phyloP scores from a whole-genome alignment of 352 stramenopile species.

The Halophytophthora batemanensis region DNA sequence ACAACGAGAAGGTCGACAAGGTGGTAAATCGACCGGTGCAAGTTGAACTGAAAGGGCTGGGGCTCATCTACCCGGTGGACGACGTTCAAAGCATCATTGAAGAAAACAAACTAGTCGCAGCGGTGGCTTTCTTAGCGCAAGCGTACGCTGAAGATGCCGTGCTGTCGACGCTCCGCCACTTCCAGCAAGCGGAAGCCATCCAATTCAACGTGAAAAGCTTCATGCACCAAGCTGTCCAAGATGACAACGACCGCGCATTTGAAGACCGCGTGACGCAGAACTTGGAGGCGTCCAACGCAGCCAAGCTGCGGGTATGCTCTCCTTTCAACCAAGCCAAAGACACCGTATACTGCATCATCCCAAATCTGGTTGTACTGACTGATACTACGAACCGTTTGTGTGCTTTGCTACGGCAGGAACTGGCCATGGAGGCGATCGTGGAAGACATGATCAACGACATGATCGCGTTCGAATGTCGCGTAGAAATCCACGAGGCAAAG shows the following conservation, averaged over 20 bases:
- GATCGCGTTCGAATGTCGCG: conserved; percentile 50
- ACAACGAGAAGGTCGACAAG: conserved; percentile 6
- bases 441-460: conserved; percentile 61
- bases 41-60: conserved; percentile 3
- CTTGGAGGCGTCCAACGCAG: conserved; percentile 32
- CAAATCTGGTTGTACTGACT: neutral
- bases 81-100: conserved; percentile 20
- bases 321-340: too few species aligned
- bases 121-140: conserved; percentile 45
- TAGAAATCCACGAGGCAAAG: conserved; percentile 54
- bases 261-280: conserved; percentile 21
- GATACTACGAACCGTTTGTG: conserved; percentile 1
- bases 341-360: too few species aligned
- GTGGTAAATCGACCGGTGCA: neutral
- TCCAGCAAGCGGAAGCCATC: conserved; percentile 51
- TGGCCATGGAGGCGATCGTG: conserved; percentile 46
- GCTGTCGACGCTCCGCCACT: conserved; percentile 27
- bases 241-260: conserved; percentile 15
- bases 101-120: conserved; percentile 23
- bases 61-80: conserved; percentile 11
- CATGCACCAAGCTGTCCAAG: conserved; percentile 13
- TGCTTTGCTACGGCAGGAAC: conserved; percentile 24
- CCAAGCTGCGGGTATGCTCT: conserved; percentile 34
- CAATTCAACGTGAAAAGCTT: conserved; percentile 37
- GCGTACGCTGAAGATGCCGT: conserved; percentile 40